Conservation (phyloP, 306 rosid species). For the Pyrus pyrifolia region DNA sequence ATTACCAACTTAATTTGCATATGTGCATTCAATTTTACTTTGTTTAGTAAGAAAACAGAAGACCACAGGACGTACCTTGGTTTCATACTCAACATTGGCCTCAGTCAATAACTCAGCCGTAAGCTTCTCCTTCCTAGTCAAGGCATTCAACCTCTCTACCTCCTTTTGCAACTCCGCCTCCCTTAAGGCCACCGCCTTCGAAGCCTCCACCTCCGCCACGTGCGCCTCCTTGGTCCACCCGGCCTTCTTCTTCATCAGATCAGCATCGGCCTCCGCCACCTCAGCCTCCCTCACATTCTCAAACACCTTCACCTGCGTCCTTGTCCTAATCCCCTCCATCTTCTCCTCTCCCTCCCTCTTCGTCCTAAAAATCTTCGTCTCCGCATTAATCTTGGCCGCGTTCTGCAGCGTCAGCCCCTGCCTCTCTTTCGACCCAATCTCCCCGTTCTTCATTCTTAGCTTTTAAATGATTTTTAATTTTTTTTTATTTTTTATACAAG, state of each 20-base stretch:
- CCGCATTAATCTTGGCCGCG: slow-evolving; percentile 32
- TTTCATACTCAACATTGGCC: slow-evolving; percentile 40
- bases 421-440: slow-evolving; percentile 28
- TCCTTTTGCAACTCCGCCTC: slow-evolving; percentile 30
- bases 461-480: no score
- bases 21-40: neutral
- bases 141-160: slow-evolving; percentile 30
- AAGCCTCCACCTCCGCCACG: slow-evolving; percentile 30
- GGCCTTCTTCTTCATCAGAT: slow-evolving; percentile 29
- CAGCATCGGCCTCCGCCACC: slow-evolving; percentile 32
- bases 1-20: neutral
- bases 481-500: no score
- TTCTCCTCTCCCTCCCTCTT: slow-evolving; percentile 33
- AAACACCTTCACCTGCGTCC: slow-evolving; percentile 29
- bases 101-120: slow-evolving; percentile 31
- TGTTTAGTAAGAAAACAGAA: neutral
- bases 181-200: slow-evolving; percentile 28
- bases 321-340: slow-evolving; percentile 29
- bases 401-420: slow-evolving; percentile 31
- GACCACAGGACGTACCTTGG: slow-evolving; percentile 6
- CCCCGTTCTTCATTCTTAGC: slow-evolving; percentile 45
- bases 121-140: slow-evolving; percentile 30
- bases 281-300: slow-evolving; percentile 33
- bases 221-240: slow-evolving; percentile 17
- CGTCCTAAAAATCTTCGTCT: slow-evolving; percentile 24